Conservation (phyloP, 1,284 basidiomycete species). For the Salmacisia buchloeana region DNA sequence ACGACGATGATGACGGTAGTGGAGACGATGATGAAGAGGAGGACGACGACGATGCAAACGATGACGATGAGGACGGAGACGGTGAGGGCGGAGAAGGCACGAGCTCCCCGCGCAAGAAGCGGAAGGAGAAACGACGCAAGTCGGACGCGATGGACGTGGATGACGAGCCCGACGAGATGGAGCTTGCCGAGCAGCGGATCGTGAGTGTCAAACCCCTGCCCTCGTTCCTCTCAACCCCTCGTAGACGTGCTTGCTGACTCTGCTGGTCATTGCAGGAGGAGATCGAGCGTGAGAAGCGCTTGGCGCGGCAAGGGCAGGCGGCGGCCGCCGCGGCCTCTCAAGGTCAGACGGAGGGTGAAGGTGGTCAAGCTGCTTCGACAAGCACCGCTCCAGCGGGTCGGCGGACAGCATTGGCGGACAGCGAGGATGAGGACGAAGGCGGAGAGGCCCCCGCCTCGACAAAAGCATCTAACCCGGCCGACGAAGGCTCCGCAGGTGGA, state of each 20-base stretch:
- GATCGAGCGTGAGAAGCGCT: background rate
- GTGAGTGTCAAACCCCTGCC: slow-evolving; percentile 22
- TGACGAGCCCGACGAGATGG: slow-evolving; percentile 39
- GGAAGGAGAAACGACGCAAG: slow-evolving; percentile 19
- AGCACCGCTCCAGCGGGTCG: background rate
- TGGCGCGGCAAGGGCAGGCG: background rate
- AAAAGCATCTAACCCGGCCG: too few species aligned
- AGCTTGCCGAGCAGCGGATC: slow-evolving; percentile 34
- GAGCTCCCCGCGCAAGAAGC: background rate
- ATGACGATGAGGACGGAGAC: slow-evolving; percentile 32
- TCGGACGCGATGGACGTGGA: slow-evolving; percentile 40
- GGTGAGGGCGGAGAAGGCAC: slow-evolving; percentile 17
- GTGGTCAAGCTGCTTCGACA: background rate
- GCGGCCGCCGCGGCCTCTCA: background rate
- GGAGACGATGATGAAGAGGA: slow-evolving; percentile 42
- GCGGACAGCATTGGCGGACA: slow-evolving; percentile 6
- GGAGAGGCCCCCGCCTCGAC: too few species aligned
- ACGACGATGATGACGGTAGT: slow-evolving; percentile 19
- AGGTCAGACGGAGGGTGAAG: background rate
- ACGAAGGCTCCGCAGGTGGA: too few species aligned
- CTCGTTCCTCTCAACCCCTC: too few species aligned
- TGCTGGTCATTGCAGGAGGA: background rate
- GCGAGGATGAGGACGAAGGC: too few species aligned
- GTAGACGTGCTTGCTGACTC: too few species aligned
- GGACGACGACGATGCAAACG: slow-evolving; percentile 42